phyloP scores from a whole-genome alignment of 2,329 filamentous ascomycete species.

The Leptographium wingfieldii region DNA sequence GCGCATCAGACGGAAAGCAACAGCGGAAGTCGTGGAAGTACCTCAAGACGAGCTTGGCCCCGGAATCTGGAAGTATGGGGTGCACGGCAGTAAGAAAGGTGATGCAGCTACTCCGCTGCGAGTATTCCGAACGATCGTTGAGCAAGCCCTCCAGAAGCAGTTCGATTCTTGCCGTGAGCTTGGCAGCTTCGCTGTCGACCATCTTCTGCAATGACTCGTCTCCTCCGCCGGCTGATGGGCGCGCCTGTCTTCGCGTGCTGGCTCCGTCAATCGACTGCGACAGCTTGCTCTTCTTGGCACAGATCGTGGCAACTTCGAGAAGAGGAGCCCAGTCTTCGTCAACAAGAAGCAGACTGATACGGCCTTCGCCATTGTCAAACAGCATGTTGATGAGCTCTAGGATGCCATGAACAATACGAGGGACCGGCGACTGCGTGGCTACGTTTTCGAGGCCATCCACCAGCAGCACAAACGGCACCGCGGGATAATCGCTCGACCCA shows the following conservation, averaged over 20 bases:
- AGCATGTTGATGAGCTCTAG: slow-evolving; percentile 42
- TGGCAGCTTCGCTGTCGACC: slow-evolving; percentile 29
- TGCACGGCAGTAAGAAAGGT: slow-evolving; percentile 53
- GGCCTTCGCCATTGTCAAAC: slow-evolving; percentile 38
- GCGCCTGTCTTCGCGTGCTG: background rate
- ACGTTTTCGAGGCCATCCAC: slow-evolving; percentile 44
- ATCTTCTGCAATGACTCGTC: slow-evolving; percentile 24
- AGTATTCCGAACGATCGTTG: slow-evolving; percentile 33
- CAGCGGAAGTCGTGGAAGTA: slow-evolving; percentile 57
- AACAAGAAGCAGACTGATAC: slow-evolving; percentile 41
- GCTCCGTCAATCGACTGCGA: background rate
- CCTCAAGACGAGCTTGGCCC: slow-evolving; percentile 50
- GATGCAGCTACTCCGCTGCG: slow-evolving; percentile 55
- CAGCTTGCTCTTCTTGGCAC: slow-evolving; percentile 25
- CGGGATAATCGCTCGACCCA: slow-evolving; percentile 45
- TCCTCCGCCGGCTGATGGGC: background rate
- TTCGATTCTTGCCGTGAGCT: slow-evolving; percentile 37
- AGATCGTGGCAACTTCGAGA: slow-evolving; percentile 45
- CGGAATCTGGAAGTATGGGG: slow-evolving; percentile 49
- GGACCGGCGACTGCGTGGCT: slow-evolving; percentile 29
- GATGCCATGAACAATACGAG: slow-evolving; percentile 32
- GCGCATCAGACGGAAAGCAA: slow-evolving; percentile 57
- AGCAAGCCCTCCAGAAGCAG: slow-evolving; percentile 27
- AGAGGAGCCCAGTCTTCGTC: slow-evolving; percentile 56
- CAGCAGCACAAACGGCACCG: slow-evolving; percentile 44